These are phyloP conservation scores for Zygnema cylindricum DNA, from an alignment of 139 green algal genomes.

Conservation along the genomic window DNA sequence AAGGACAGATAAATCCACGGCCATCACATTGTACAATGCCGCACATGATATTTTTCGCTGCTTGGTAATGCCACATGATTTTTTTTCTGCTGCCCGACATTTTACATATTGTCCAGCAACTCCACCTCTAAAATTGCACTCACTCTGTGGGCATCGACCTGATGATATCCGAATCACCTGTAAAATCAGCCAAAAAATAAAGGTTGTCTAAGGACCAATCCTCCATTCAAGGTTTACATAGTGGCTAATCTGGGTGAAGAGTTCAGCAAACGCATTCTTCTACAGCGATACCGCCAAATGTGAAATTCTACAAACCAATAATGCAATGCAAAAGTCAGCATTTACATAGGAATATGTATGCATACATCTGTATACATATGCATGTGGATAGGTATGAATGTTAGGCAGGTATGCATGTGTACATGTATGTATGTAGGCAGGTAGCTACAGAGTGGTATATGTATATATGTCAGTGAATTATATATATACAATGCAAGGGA, in stretches of 20 bases:
- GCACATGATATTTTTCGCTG: no score
- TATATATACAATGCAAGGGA: conserved; percentile 22
- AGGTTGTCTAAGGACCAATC: background rate
- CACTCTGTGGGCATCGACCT: conserved; percentile 47
- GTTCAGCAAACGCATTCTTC: conserved; percentile 9
- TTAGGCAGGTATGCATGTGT: no score
- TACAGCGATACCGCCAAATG: background rate
- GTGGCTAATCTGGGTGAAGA: conserved; percentile 1
- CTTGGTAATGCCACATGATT: no score
- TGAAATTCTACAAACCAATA: background rate
- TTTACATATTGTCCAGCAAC: background rate
- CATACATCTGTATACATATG: no score
- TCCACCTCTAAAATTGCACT: background rate
- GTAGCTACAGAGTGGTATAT: no score
- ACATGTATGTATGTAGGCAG: no score
- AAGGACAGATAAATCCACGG: no score
- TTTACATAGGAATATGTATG: background rate
- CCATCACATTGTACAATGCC: no score
- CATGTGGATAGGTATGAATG: no score
- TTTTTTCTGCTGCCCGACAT: background rate
- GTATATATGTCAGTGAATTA: conserved; percentile 8
- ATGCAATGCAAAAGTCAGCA: background rate
- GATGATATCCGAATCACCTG: conserved; percentile 59
- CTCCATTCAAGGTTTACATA: background rate
- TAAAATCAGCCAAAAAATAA: conserved; percentile 9